A percentile compares a stretch with the other conserved stretches of the same genome.
phyloP scores from a whole-genome alignment of 371 early-diverging fungal genomes.

The Globomyces sp. region DNA sequence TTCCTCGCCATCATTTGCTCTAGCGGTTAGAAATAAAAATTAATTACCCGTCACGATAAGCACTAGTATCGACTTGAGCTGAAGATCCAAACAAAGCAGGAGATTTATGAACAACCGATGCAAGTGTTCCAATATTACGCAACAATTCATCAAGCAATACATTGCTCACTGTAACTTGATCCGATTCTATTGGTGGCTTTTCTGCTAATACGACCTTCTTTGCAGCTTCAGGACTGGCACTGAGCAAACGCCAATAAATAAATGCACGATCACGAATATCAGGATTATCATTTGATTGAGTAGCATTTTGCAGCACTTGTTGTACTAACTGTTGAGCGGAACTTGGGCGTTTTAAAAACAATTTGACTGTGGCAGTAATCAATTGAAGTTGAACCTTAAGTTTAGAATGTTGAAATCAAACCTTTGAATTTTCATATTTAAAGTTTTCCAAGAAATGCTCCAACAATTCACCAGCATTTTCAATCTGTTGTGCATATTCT shows the following conservation, averaged over 20 bases:
- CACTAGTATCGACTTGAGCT: slow-evolving; percentile 26
- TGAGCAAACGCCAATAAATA: slow-evolving; percentile 95
- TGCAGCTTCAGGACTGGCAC: slow-evolving; percentile 75
- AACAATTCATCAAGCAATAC: slow-evolving; percentile 84
- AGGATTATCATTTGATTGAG: slow-evolving; percentile 91
- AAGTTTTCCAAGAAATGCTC: slow-evolving; percentile 76
- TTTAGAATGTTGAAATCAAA: too few relatives aligned
- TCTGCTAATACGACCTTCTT: slow-evolving; percentile 69
- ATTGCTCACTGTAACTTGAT: slow-evolving; percentile 74
- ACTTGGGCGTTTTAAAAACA: slow-evolving; percentile 88
- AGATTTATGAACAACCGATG: slow-evolving; percentile 93
- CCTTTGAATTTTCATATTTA: slow-evolving; percentile 53
- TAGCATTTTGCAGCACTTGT: slow-evolving; percentile 87
- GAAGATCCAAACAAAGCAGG: slow-evolving; percentile 56
- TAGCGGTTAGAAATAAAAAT: slow-evolving; percentile 16
- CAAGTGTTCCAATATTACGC: slow-evolving; percentile 79
- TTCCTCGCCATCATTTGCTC: slow-evolving; percentile 34
- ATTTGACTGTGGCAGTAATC: slow-evolving; percentile 91
- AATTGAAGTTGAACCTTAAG: slow-evolving; percentile 79
- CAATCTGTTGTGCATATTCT: slow-evolving; percentile 90
- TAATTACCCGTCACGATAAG: slow-evolving; percentile 16
- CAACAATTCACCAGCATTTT: slow-evolving; percentile 80
- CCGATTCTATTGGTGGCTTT: slow-evolving; percentile 88
- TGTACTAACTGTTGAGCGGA: slow-evolving; percentile 87
- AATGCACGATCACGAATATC: slow-evolving; percentile 96